Conservation (phyloP, 306 rosid genomes). For the Canavalia gladiata region DNA sequence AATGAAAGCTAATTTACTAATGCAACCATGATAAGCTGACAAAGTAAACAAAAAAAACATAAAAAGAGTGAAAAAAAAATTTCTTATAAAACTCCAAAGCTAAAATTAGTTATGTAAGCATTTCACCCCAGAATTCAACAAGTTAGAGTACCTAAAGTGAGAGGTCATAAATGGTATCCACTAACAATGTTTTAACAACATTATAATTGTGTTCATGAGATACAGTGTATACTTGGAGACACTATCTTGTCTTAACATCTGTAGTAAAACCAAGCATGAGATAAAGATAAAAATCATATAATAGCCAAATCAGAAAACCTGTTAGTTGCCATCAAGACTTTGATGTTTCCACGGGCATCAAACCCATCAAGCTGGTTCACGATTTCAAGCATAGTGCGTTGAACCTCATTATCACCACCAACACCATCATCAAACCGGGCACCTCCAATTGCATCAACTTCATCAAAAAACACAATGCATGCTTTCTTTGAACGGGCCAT, state of each 20-base stretch:
- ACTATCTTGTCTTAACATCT: background rate
- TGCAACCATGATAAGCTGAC: background rate
- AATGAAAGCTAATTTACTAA: background rate
- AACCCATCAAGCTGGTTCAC: conserved; percentile 93
- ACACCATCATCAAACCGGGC: conserved; percentile 93
- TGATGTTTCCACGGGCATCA: conserved; percentile 90
- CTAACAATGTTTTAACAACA: background rate
- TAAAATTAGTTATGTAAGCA: background rate
- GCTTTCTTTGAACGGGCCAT: conserved; percentile 96
- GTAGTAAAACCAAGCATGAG: background rate
- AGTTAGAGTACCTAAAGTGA: background rate
- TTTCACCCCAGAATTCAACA: background rate
- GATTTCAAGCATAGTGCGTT: conserved; percentile 89
- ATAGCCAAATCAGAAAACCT: conserved; percentile 57
- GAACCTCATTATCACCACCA: conserved; percentile 93
- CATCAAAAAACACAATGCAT: conserved; percentile 86
- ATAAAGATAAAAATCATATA: background rate
- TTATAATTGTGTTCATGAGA: background rate
- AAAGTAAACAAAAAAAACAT: background rate
- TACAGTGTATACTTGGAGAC: background rate
- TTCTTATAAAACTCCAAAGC: background rate
- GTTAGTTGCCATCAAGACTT: conserved; percentile 91
- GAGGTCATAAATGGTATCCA: conserved; percentile 8
- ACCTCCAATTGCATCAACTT: conserved; percentile 92
- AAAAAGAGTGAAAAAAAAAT: background rate